Evolutionary conservation across 164 flowering plant genomes (phyloP).

Genomic region (Liriodendron chinense): DNA sequence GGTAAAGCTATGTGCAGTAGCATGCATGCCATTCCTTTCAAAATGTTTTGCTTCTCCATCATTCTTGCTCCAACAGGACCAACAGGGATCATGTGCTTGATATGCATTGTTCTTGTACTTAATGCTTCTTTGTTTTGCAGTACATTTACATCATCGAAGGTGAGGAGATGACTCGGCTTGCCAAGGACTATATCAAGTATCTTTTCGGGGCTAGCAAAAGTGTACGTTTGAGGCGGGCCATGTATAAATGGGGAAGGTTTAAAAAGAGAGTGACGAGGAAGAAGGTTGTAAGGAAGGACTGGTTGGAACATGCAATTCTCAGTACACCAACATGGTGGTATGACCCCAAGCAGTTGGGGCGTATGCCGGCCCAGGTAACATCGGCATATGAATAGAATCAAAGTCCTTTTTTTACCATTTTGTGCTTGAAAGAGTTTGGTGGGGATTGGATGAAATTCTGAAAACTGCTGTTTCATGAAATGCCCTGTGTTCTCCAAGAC

Average conservation of each 20-base stretch:
- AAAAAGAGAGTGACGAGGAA: slow-evolving; percentile 21
- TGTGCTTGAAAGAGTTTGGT: no score
- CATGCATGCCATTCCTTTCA: neutral
- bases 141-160: slow-evolving; percentile 55
- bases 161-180: slow-evolving; percentile 41
- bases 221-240: slow-evolving; percentile 40
- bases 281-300: slow-evolving; percentile 21
- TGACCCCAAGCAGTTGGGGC: slow-evolving; percentile 40
- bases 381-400: neutral
- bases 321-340: slow-evolving; percentile 58
- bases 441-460: no score
- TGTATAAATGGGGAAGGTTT: slow-evolving; percentile 33
- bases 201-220: slow-evolving; percentile 38
- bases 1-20: neutral
- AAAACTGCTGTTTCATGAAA: no score
- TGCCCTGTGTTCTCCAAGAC: no score
- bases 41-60: neutral
- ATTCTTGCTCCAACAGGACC: no score
- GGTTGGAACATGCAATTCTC: slow-evolving; percentile 55
- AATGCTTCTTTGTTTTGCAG: slow-evolving; percentile 35
- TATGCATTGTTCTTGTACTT: neutral
- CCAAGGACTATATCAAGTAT: slow-evolving; percentile 48
- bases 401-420: no score
- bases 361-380: neutral
- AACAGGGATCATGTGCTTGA: neutral